Conservation (phyloP, 2,329 filamentous ascomycete species). For the Penicillium sp. region DNA sequence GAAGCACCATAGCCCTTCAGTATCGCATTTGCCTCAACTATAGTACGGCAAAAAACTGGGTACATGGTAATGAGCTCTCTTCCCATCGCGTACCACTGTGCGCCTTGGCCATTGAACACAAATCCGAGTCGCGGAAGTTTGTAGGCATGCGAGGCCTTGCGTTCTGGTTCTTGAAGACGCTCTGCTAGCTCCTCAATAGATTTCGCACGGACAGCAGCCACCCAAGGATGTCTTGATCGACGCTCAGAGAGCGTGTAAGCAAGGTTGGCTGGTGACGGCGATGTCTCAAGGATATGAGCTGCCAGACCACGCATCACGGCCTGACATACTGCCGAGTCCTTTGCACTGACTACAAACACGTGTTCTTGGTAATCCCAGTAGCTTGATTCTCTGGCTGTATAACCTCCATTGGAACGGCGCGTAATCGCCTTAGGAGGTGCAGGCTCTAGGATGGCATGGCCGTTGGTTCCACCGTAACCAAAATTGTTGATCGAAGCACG, state of each 20-base stretch:
- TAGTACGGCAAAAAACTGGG: neutral
- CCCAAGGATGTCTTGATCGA: constrained; percentile 5
- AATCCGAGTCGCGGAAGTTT: constrained; percentile 13
- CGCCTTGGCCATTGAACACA: constrained; percentile 36
- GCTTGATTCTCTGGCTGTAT: no score
- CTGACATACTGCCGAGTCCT: no score
- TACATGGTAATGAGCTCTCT: constrained; percentile 18
- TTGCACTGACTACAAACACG: no score
- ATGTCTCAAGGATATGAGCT: no score
- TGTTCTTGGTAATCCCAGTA: no score
- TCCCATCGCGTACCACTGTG: constrained; percentile 33
- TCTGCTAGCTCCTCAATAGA: neutral
- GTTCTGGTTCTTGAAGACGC: neutral
- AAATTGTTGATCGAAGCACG: constrained; percentile 1
- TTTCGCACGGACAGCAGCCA: neutral
- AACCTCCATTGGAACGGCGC: no score
- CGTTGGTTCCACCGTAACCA: constrained; percentile 8
- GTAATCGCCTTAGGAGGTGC: no score
- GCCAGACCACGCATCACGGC: no score
- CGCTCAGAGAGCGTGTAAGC: constrained; percentile 11
- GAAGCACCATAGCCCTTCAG: neutral
- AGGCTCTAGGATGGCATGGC: no score
- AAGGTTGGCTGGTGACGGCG: no score
- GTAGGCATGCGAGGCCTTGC: neutral
- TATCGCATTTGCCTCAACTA: constrained; percentile 9